Percentiles rank a stretch among this genome's conserved stretches.
These are phyloP conservation scores for Eremothecium gossypii DNA, from an alignment of 1,139 yeast genomes.

Conservation along the genomic window DNA sequence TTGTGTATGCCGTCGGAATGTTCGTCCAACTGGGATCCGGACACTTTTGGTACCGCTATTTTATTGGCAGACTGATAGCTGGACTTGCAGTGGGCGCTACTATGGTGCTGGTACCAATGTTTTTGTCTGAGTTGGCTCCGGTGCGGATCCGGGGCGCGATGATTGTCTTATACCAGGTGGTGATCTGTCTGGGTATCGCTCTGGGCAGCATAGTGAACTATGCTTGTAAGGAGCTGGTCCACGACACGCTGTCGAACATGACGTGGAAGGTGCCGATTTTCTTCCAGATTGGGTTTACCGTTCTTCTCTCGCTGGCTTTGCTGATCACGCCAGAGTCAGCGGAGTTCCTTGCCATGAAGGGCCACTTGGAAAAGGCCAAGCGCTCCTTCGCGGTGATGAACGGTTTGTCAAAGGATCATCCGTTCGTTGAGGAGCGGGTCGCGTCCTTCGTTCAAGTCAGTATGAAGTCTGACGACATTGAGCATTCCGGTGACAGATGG, in stretches of 20 bases:
- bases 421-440: slow-evolving; percentile 36
- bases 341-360: slow-evolving; percentile 35
- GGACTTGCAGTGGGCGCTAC: slow-evolving; percentile 49
- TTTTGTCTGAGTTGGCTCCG: slow-evolving; percentile 48
- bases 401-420: slow-evolving; percentile 36
- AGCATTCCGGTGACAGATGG: slow-evolving; percentile 7
- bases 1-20: slow-evolving; percentile 42
- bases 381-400: slow-evolving; percentile 41
- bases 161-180: slow-evolving; percentile 47
- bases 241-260: slow-evolving; percentile 14
- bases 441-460: slow-evolving; percentile 31
- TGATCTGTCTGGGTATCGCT: slow-evolving; percentile 47
- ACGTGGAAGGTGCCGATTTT: slow-evolving; percentile 43
- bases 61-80: slow-evolving; percentile 44
- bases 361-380: slow-evolving; percentile 32
- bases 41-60: slow-evolving; percentile 41
- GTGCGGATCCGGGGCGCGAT: slow-evolving; percentile 46
- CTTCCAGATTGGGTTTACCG: slow-evolving; percentile 40
- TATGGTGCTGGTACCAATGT: slow-evolving; percentile 46
- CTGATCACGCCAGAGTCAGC: slow-evolving; percentile 46
- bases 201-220: slow-evolving; percentile 46
- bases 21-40: slow-evolving; percentile 36
- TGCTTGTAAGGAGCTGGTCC: slow-evolving; percentile 32
- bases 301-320: slow-evolving; percentile 38
- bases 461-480: neutral